Conservation (phyloP, 257 asterid genomes). For the Rhazya stricta region DNA sequence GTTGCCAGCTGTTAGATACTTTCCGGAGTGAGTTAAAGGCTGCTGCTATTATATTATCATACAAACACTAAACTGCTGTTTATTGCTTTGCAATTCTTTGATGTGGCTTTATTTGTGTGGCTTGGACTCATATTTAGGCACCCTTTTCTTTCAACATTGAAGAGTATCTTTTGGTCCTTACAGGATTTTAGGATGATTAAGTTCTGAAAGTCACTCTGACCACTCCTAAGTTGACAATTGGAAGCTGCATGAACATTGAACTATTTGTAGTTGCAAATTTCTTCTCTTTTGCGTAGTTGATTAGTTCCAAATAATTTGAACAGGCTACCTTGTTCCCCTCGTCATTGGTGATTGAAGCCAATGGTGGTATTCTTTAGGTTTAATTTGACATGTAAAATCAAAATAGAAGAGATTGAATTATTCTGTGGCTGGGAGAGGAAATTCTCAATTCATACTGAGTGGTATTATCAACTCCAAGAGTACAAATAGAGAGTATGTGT, state of each 20-base stretch:
- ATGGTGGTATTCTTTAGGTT: no score
- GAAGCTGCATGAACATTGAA: background rate
- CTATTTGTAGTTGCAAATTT: background rate
- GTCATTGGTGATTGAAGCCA: no score
- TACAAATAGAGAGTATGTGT: no score
- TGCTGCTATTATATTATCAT: slow-evolving; percentile 4
- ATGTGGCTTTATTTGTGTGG: background rate
- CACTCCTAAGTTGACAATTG: background rate
- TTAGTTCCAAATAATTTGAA: no score
- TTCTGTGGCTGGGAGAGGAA: no score
- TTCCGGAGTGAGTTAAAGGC: slow-evolving; percentile 57
- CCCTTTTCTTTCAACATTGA: no score
- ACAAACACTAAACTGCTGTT: background rate
- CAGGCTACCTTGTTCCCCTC: no score
- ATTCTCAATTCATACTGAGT: no score
- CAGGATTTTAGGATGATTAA: background rate
- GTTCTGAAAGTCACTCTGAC: background rate
- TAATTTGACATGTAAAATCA: no score
- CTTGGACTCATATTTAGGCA: background rate
- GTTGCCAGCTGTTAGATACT: slow-evolving; percentile 32
- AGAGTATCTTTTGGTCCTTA: background rate
- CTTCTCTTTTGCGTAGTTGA: background rate
- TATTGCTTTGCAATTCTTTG: background rate
- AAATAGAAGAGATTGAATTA: no score
- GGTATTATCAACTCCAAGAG: no score